Percentiles rank a stretch among this genome's conserved stretches.
Conservation (phyloP, 2,329 filamentous ascomycete species). For the Venturia carpophila region DNA sequence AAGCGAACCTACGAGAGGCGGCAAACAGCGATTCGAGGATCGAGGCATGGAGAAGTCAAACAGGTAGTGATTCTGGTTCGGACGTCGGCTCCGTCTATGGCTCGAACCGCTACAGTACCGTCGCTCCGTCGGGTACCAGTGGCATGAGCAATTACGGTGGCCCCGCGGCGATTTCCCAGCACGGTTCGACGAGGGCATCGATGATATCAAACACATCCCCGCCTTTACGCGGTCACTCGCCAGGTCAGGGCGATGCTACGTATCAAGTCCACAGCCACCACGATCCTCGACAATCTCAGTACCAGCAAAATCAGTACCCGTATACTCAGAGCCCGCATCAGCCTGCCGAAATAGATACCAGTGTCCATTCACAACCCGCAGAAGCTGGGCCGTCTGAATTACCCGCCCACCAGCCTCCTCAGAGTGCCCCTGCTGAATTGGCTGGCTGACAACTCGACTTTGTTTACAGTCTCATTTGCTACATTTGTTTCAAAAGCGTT, state of each 20-base stretch:
- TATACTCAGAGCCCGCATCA: not conserved
- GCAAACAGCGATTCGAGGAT: not conserved
- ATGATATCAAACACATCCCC: not conserved
- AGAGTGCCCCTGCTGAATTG: slow-evolving; percentile 1
- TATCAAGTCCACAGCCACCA: not conserved
- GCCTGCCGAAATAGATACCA: not conserved
- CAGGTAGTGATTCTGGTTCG: not conserved
- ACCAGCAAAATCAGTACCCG: not conserved
- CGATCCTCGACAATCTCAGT: not conserved
- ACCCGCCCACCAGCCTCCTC: not conserved
- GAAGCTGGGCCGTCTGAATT: not conserved
- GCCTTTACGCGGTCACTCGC: not conserved
- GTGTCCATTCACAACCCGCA: not conserved
- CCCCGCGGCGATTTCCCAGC: not conserved
- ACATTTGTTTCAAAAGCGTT: not conserved
- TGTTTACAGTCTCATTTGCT: not conserved
- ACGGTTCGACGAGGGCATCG: not conserved
- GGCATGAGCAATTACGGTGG: not conserved
- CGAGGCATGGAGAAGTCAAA: slow-evolving; percentile 4
- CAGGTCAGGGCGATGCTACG: not conserved
- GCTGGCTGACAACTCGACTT: not conserved
- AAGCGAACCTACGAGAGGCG: slow-evolving; percentile 21
- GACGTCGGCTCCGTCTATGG: not conserved
- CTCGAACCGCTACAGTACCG: not conserved
- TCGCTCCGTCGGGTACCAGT: not conserved